phyloP scores from a whole-genome alignment of 2,329 filamentous ascomycete species.

The Phialophora expanda region DNA sequence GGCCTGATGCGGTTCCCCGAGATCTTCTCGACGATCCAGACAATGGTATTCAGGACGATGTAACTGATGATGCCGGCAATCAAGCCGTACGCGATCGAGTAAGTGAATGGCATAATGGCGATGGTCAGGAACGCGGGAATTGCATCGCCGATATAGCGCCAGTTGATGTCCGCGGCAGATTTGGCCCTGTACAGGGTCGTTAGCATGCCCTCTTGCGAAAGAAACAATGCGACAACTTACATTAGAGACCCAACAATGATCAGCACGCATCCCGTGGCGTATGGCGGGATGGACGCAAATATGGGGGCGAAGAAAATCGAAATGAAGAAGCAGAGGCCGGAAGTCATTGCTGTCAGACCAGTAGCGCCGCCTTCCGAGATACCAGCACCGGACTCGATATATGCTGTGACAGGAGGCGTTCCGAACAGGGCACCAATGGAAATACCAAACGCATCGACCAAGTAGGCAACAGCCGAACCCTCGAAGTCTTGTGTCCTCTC shows the following conservation, averaged over 20 bases:
- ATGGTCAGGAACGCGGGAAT: constrained; percentile 85
- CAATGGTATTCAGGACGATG: constrained; percentile 72
- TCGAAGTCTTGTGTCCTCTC: constrained; percentile 86
- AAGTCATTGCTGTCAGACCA: constrained; percentile 78
- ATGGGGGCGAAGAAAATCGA: constrained; percentile 89
- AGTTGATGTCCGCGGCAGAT: constrained; percentile 79
- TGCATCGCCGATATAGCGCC: constrained; percentile 82
- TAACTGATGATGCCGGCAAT: constrained; percentile 81
- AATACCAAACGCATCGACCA: constrained; percentile 79
- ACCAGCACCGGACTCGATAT: constrained; percentile 86
- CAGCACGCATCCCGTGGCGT: constrained; percentile 87
- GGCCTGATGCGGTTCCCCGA: constrained; percentile 74
- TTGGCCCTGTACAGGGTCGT: constrained; percentile 28
- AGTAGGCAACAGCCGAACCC: constrained; percentile 80
- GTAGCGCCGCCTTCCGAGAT: constrained; percentile 87
- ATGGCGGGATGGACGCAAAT: constrained; percentile 85
- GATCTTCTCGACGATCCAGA: constrained; percentile 70
- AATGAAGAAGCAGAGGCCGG: constrained; percentile 83
- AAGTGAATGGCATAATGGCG: constrained; percentile 86
- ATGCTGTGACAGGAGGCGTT: constrained; percentile 80
- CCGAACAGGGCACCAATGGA: constrained; percentile 81
- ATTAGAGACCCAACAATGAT: constrained; percentile 88
- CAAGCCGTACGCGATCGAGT: constrained; percentile 84
- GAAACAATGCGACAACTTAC: constrained; percentile 56
- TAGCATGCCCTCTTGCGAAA: not conserved